phyloP scores from a whole-genome alignment of 495 filamentous ascomycete genomes.

The Tuber calosporum region DNA sequence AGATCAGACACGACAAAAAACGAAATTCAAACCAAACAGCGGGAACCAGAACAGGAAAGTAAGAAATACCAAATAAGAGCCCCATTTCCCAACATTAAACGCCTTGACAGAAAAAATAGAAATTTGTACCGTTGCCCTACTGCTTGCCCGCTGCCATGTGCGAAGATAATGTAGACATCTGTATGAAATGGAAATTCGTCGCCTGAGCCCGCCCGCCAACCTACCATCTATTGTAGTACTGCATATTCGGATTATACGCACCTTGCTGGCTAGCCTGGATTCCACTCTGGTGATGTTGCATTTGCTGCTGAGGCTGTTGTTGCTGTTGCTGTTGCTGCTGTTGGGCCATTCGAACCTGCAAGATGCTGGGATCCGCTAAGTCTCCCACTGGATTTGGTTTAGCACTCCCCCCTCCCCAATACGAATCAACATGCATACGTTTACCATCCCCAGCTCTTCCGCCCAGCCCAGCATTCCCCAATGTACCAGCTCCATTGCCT shows the following conservation, averaged over 20 bases:
- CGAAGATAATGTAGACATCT: slow-evolving; percentile 2
- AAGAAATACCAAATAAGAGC: slow-evolving; percentile 24
- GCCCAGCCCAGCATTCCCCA: slow-evolving; percentile 25
- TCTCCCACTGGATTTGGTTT: slow-evolving; percentile 60
- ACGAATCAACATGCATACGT: slow-evolving; percentile 41
- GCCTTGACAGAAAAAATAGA: slow-evolving; percentile 37
- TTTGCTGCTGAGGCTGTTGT: slow-evolving; percentile 55
- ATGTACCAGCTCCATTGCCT: slow-evolving; percentile 27
- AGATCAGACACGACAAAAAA: slow-evolving; percentile 33
- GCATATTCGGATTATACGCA: slow-evolving; percentile 89
- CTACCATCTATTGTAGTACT: slow-evolving; percentile 66
- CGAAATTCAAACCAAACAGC: slow-evolving; percentile 40
- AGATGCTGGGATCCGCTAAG: slow-evolving; percentile 98
- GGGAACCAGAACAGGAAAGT: slow-evolving; percentile 32
- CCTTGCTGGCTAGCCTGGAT: slow-evolving; percentile 85
- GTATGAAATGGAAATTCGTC: slow-evolving; percentile 28
- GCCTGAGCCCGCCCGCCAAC: slow-evolving; percentile 24
- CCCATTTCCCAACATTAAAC: slow-evolving; percentile 43
- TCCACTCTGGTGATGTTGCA: slow-evolving; percentile 48
- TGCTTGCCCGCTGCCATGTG: slow-evolving; percentile 22
- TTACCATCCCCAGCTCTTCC: slow-evolving; percentile 39
- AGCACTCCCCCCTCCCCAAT: slow-evolving; percentile 37
- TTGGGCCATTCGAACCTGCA: slow-evolving; percentile 68
- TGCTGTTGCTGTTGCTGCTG: slow-evolving; percentile 57
- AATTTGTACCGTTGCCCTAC: slow-evolving; percentile 15